Conservation (phyloP, 1,284 basidiomycete genomes). For the Ganoderma sinense region DNA sequence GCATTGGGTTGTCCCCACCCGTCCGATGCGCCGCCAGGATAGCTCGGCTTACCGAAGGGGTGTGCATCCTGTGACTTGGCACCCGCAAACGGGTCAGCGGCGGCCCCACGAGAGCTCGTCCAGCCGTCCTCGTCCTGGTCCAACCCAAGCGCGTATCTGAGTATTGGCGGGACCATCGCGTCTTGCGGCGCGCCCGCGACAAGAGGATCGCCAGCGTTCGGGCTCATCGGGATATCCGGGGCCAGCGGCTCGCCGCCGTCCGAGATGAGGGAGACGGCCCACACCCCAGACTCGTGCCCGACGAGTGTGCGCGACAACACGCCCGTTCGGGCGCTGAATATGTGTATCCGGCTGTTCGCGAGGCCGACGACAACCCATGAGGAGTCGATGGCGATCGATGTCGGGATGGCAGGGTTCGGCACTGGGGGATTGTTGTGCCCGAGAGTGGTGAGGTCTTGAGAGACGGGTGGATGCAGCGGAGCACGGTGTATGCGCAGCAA, state of each 20-base stretch:
- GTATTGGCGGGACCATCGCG: slow-evolving; percentile 38
- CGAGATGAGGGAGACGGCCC: slow-evolving; percentile 84
- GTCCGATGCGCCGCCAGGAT: slow-evolving; percentile 68
- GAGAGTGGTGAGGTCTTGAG: slow-evolving; percentile 27
- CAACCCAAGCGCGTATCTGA: slow-evolving; percentile 45
- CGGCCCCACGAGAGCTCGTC: slow-evolving; percentile 16
- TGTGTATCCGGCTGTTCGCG: slow-evolving; percentile 87
- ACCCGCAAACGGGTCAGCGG: slow-evolving; percentile 24
- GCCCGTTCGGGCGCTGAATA: slow-evolving; percentile 87
- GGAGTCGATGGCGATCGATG: slow-evolving; percentile 86
- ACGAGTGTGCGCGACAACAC: slow-evolving; percentile 80
- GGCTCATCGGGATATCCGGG: slow-evolving; percentile 16
- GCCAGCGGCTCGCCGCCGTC: slow-evolving; percentile 37
- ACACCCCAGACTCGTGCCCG: slow-evolving; percentile 92
- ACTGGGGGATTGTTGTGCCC: slow-evolving; percentile 17
- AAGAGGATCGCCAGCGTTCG: slow-evolving; percentile 32
- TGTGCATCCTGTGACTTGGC: slow-evolving; percentile 32
- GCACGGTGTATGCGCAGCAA: slow-evolving; percentile 80
- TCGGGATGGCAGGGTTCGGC: slow-evolving; percentile 50
- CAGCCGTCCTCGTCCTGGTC: slow-evolving; percentile 30
- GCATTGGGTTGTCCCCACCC: slow-evolving; percentile 75
- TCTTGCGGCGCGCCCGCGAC: slow-evolving; percentile 32
- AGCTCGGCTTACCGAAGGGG: slow-evolving; percentile 53
- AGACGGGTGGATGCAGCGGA: slow-evolving; percentile 40
- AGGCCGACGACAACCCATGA: slow-evolving; percentile 92